phyloP scores from a whole-genome alignment of 495 filamentous ascomycete species.

The Bacidia rubella region DNA sequence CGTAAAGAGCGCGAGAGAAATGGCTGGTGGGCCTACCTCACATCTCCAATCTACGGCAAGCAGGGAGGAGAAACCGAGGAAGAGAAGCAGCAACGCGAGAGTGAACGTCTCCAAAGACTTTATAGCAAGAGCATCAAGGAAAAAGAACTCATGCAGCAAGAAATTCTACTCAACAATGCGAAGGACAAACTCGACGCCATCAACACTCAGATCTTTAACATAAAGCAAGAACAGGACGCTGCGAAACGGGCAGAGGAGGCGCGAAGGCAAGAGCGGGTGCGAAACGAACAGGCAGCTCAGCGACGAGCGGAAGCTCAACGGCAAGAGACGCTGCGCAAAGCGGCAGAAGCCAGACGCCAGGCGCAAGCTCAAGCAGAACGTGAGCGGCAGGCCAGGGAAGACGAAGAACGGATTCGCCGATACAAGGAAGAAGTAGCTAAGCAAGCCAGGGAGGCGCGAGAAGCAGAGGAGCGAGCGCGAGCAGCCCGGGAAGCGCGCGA shows the following conservation, averaged over 20 bases:
- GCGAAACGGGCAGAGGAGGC: not conserved
- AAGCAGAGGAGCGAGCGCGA: not conserved
- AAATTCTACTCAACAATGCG: not conserved
- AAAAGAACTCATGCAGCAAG: slow-evolving; percentile 1
- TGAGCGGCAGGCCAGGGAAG: slow-evolving; percentile 2
- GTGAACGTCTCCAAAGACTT: slow-evolving; percentile 2
- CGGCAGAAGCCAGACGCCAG: slow-evolving; percentile 6
- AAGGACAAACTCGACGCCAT: not conserved
- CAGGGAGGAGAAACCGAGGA: not conserved
- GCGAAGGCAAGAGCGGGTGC: not conserved
- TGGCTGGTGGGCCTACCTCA: slow-evolving; percentile 9
- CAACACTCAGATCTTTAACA: not conserved
- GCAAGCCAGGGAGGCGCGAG: not conserved
- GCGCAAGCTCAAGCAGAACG: slow-evolving; percentile 2
- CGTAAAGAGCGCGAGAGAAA: slow-evolving; percentile 4
- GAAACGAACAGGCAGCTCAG: not conserved
- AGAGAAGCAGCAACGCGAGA: slow-evolving; percentile 7
- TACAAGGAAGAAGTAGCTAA: not conserved
- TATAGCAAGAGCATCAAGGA: slow-evolving; percentile 9
- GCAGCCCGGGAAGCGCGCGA: not conserved
- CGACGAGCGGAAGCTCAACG: not conserved
- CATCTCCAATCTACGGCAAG: slow-evolving; percentile 6
- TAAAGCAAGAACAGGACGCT: not conserved
- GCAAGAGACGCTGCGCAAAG: slow-evolving; percentile 1
- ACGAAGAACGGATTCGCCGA: not conserved